Conservation (phyloP, 1,139 yeast species). For the Sugiyamaella japonica region DNA sequence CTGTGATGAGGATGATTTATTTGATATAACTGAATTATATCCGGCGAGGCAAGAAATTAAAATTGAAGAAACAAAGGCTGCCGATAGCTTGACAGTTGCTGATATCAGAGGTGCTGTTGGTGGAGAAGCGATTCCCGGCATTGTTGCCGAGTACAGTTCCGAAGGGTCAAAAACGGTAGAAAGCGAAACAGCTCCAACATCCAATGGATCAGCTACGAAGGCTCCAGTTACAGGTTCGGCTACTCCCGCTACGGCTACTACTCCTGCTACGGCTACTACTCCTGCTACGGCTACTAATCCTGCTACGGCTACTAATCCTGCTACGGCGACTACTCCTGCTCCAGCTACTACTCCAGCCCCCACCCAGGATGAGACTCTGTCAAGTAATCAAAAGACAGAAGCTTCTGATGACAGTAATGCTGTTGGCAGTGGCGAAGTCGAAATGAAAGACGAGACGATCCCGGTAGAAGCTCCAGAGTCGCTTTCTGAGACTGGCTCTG, state of each 20-base stretch:
- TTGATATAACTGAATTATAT: constrained; percentile 37
- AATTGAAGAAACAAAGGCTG: constrained; percentile 19
- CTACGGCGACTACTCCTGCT: constrained; percentile 11
- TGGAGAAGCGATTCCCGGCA: constrained; percentile 54
- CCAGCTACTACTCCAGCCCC: background rate
- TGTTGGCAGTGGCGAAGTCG: no score
- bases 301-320: background rate
- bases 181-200: constrained; percentile 5
- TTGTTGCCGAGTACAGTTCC: constrained; percentile 29
- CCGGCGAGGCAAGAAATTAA: constrained; percentile 18
- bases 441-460: no score
- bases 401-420: background rate
- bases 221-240: background rate
- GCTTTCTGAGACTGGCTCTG: constrained; percentile 2
- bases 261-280: constrained; percentile 9
- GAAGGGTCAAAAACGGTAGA: constrained; percentile 15
- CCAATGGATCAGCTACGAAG: background rate
- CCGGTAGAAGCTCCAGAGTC: background rate
- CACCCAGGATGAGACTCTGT: background rate
- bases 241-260: background rate
- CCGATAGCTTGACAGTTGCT: constrained; percentile 50
- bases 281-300: constrained; percentile 1
- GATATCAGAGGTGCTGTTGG: constrained; percentile 69
- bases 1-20: constrained; percentile 45
- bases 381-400: background rate